Conservation (phyloP, 345 rosid species). For the Brassica incana region DNA sequence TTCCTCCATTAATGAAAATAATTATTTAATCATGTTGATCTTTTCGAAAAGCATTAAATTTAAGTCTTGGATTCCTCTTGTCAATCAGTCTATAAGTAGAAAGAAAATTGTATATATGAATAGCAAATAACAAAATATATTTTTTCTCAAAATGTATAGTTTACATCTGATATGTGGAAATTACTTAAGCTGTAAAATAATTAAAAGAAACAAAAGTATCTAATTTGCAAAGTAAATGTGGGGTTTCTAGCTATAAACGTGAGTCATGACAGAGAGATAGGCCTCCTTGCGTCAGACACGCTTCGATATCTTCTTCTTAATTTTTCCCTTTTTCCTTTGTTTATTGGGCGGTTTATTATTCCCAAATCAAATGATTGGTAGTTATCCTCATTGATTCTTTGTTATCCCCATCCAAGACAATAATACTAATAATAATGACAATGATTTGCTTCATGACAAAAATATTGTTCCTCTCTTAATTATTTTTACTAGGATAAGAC, state of each 20-base stretch:
- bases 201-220: conserved; percentile 4
- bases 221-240: conserved; percentile 16
- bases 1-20: background rate
- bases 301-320: conserved; percentile 20
- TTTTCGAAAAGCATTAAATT: conserved; percentile 19
- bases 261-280: conserved; percentile 38
- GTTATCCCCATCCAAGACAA: conserved; percentile 30
- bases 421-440: background rate
- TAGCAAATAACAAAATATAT: background rate
- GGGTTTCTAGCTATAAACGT: conserved; percentile 24
- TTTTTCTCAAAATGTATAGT: background rate
- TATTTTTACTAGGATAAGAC: too few species aligned
- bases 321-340: conserved; percentile 10
- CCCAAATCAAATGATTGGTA: conserved; percentile 33
- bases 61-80: conserved; percentile 24
- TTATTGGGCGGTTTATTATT: background rate
- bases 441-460: conserved; percentile 26
- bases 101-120: background rate
- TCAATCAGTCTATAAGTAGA: conserved; percentile 17
- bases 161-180: background rate
- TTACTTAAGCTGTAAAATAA: background rate
- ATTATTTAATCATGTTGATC: conserved; percentile 6
- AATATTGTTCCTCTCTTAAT: background rate
- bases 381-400: conserved; percentile 2
- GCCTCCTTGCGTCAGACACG: conserved; percentile 40